Percentiles rank a stretch among this genome's conserved stretches.
Conservation (phyloP, 805 yeast genomes). For the Sugiyamaella lignohabitans region DNA sequence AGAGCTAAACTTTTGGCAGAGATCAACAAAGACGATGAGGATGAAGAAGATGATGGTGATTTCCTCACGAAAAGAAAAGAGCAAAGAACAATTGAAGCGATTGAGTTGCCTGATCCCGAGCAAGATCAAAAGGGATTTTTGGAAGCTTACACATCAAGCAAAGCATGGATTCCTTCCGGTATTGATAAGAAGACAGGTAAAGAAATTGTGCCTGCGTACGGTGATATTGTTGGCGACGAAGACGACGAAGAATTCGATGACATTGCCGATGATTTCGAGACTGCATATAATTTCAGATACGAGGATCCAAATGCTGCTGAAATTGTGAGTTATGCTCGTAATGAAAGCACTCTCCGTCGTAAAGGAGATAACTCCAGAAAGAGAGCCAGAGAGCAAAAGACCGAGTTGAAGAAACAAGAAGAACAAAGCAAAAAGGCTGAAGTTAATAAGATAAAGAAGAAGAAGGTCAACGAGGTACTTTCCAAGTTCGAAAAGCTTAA, state of each 20-base stretch:
- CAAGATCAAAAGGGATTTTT: slow-evolving; percentile 63
- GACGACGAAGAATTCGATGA: slow-evolving; percentile 87
- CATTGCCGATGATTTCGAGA: slow-evolving; percentile 85
- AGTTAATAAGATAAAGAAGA: slow-evolving; percentile 63
- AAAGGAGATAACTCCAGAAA: slow-evolving; percentile 68
- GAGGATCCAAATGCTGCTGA: slow-evolving; percentile 91
- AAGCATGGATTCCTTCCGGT: slow-evolving; percentile 84
- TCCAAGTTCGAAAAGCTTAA: slow-evolving; percentile 61
- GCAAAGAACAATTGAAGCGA: slow-evolving; percentile 30
- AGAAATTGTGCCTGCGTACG: slow-evolving; percentile 28
- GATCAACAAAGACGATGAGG: slow-evolving; percentile 50
- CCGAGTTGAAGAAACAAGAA: slow-evolving; percentile 46
- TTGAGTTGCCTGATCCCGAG: slow-evolving; percentile 59
- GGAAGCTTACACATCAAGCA: slow-evolving; percentile 60
- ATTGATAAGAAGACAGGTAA: slow-evolving; percentile 53
- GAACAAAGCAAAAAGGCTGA: slow-evolving; percentile 52
- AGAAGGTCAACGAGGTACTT: slow-evolving; percentile 69
- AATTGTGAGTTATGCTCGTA: slow-evolving; percentile 88
- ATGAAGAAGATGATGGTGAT: slow-evolving; percentile 40
- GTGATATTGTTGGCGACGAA: slow-evolving; percentile 40
- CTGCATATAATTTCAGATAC: slow-evolving; percentile 88
- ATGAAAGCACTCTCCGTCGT: slow-evolving; percentile 84
- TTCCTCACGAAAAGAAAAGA: slow-evolving; percentile 57
- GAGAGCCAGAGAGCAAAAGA: slow-evolving; percentile 69
- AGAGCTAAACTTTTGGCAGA: slow-evolving; percentile 66